A percentile compares a stretch with the other conserved stretches of the same genome.
Conservation (phyloP, 2,329 filamentous ascomycete species). For the Lachnellula cervina region DNA sequence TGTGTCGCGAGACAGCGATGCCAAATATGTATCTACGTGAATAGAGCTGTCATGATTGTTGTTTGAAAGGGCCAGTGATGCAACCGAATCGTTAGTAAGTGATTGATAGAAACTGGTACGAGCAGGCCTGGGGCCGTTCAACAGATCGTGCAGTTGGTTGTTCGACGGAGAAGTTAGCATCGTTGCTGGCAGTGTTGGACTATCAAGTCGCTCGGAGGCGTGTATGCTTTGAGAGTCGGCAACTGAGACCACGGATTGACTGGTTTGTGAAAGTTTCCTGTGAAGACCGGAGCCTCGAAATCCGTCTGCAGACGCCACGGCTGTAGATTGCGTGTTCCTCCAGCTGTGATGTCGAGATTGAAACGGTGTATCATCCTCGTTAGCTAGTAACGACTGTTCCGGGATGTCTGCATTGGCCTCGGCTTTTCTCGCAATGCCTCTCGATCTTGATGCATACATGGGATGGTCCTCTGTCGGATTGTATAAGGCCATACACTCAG, state of each 20-base stretch:
- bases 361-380: constrained; percentile 20
- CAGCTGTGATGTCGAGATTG: constrained; percentile 40
- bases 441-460: constrained; percentile 12
- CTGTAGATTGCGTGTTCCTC: constrained; percentile 49
- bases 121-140: constrained; percentile 54
- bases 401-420: constrained; percentile 26
- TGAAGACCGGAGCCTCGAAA: constrained; percentile 35
- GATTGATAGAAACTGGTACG: constrained; percentile 53
- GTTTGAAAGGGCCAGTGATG: constrained; percentile 33
- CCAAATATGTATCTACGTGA: constrained; percentile 27
- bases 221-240: constrained; percentile 37
- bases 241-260: constrained; percentile 41
- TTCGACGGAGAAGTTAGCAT: constrained; percentile 44
- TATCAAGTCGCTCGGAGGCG: constrained; percentile 41
- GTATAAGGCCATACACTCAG: constrained; percentile 71
- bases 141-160: constrained; percentile 55
- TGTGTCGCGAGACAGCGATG: constrained; percentile 22
- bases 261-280: constrained; percentile 47
- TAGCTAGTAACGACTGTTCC: constrained; percentile 24
- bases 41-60: constrained; percentile 18
- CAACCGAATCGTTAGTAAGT: constrained; percentile 52
- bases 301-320: constrained; percentile 35
- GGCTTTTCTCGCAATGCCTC: constrained; percentile 9
- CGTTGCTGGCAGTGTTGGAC: constrained; percentile 56
- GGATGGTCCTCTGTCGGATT: constrained; percentile 22